A percentile compares a stretch with the other conserved stretches of the same genome.
Evolutionary conservation across 164 flowering plant genomes (phyloP).

Genomic region (Vitis amurensis): DNA sequence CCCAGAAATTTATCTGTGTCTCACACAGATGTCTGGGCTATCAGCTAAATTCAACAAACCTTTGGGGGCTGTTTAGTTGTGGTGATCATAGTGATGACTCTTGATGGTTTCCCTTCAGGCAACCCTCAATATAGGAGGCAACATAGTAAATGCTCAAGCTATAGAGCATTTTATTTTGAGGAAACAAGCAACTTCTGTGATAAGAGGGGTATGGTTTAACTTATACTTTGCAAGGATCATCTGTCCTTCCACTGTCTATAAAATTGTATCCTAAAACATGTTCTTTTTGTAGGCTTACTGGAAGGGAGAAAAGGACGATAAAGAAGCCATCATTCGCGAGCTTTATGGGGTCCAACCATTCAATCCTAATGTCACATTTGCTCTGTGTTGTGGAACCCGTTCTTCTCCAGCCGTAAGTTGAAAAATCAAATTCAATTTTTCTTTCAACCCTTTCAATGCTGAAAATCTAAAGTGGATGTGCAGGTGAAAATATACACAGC

Average conservation of each 20-base stretch:
- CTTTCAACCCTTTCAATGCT: not conserved
- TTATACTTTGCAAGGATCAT: not conserved
- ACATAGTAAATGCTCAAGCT: slow-evolving; percentile 66
- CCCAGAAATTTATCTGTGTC: not conserved
- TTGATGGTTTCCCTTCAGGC: slow-evolving; percentile 43
- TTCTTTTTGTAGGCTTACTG: slow-evolving; percentile 23
- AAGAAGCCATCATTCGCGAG: slow-evolving; percentile 41
- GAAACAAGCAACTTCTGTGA: slow-evolving; percentile 33
- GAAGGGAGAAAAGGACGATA: slow-evolving; percentile 39
- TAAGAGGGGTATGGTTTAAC: slow-evolving; percentile 39
- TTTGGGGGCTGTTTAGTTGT: no score
- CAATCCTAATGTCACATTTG: slow-evolving; percentile 80
- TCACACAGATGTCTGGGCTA: not conserved
- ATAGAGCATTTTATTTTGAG: slow-evolving; percentile 80
- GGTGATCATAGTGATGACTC: not conserved
- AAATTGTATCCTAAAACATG: not conserved
- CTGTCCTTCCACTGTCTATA: not conserved
- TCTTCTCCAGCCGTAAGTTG: slow-evolving; percentile 86
- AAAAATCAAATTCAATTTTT: not conserved
- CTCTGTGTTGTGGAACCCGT: slow-evolving; percentile 79
- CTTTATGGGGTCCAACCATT: slow-evolving; percentile 65
- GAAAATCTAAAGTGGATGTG: not conserved
- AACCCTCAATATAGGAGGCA: slow-evolving; percentile 77
- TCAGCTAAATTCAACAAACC: not conserved
- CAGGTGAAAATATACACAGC: slow-evolving; percentile 85